phyloP scores from a whole-genome alignment of 2,329 filamentous ascomycete genomes.

The Hypoxylon sp. region DNA sequence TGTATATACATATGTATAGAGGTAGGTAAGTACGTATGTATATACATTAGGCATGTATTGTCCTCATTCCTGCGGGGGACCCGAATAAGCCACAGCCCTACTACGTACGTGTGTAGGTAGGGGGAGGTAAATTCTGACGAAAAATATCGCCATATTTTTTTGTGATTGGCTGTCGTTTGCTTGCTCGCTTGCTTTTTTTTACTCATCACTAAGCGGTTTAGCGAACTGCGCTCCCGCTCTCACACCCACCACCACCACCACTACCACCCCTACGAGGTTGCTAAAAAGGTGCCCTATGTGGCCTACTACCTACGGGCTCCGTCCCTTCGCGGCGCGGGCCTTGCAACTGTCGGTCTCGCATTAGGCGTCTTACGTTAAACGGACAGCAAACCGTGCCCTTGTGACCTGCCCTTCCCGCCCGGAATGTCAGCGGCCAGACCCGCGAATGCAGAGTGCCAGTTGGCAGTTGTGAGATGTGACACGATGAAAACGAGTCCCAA shows the following conservation, averaged over 20 bases:
- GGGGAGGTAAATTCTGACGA: not conserved
- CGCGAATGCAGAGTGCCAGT: conserved; percentile 44
- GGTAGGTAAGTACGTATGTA: not conserved
- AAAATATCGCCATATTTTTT: not conserved
- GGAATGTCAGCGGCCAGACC: conserved; percentile 44
- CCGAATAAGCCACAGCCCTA: conserved; percentile 15
- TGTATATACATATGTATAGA: not conserved
- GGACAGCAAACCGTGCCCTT: conserved; percentile 38
- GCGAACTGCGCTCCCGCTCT: not conserved
- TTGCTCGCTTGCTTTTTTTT: conserved; percentile 1
- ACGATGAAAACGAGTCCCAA: conserved; percentile 2
- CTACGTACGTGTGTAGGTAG: not conserved
- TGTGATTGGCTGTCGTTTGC: conserved; percentile 12
- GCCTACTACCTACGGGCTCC: not conserved
- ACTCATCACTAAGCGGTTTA: not conserved
- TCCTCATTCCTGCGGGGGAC: conserved; percentile 30
- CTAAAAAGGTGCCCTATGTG: not conserved
- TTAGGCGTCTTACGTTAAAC: conserved; percentile 45
- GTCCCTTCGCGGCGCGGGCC: conserved; percentile 29
- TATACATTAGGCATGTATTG: conserved; percentile 8
- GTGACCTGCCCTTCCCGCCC: conserved; percentile 43
- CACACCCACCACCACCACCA: not conserved
- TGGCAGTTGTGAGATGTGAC: conserved; percentile 43
- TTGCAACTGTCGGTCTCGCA: conserved; percentile 28
- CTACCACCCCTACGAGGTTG: too few species aligned